Conservation (phyloP, 2,329 filamentous ascomycete species). For the Exophiala sideris region DNA sequence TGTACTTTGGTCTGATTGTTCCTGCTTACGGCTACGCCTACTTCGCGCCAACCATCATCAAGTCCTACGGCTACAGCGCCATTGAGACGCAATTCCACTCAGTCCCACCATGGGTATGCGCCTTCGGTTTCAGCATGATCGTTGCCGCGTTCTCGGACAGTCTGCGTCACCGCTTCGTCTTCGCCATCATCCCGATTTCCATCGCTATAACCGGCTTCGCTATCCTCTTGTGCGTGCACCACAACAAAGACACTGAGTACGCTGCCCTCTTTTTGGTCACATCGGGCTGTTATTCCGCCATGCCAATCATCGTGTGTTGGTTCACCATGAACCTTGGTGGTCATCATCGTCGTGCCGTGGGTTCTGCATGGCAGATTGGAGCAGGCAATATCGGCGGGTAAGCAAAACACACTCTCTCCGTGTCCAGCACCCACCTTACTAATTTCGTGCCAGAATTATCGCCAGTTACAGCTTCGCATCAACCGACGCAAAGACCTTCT, state of each 20-base stretch:
- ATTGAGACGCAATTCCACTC: constrained; percentile 55
- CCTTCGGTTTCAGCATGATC: constrained; percentile 34
- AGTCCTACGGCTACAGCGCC: constrained; percentile 57
- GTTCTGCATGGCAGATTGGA: constrained; percentile 49
- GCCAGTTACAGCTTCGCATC: constrained; percentile 49
- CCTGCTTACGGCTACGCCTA: constrained; percentile 63
- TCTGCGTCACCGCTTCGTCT: constrained; percentile 32
- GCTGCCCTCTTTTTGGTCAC: constrained; percentile 31
- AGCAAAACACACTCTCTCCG: neutral
- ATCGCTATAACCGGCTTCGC: constrained; percentile 33
- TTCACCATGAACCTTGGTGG: constrained; percentile 55
- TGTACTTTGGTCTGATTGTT: constrained; percentile 78
- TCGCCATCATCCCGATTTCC: constrained; percentile 31
- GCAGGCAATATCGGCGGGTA: constrained; percentile 48
- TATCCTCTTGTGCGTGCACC: constrained; percentile 31
- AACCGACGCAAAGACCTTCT: constrained; percentile 31
- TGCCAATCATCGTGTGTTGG: constrained; percentile 44
- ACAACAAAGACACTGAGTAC: constrained; percentile 30
- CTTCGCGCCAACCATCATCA: constrained; percentile 70
- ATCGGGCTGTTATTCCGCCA: constrained; percentile 26
- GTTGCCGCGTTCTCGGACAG: constrained; percentile 31
- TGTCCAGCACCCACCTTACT: too few relatives aligned
- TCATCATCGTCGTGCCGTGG: constrained; percentile 49
- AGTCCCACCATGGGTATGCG: constrained; percentile 44
- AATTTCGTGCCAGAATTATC: constrained; percentile 53